Evolutionary conservation across 306 rosid genomes (phyloP).

Genomic region (Vigna mungo): DNA sequence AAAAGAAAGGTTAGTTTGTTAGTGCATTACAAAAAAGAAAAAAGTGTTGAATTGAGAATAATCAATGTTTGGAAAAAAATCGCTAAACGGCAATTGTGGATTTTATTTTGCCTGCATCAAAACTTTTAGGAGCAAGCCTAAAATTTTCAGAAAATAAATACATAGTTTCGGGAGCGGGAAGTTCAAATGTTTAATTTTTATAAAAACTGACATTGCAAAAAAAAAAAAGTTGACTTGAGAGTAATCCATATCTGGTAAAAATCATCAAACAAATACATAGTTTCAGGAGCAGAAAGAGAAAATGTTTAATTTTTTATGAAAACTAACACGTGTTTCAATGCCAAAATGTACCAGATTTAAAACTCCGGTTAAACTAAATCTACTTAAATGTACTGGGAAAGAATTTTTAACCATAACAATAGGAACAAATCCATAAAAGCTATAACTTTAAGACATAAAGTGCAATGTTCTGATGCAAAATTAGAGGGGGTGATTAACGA

Average conservation of each 20-base stretch:
- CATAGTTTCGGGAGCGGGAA: neutral
- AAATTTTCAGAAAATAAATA: neutral
- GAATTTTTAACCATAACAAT: neutral
- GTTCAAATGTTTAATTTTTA: neutral
- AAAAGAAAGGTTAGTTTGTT: constrained; percentile 45
- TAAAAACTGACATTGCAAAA: neutral
- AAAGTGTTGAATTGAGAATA: constrained; percentile 21
- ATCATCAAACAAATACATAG: neutral
- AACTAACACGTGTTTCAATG: constrained; percentile 14
- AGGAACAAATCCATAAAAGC: constrained; percentile 1
- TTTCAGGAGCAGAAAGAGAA: neutral
- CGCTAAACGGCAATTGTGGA: neutral
- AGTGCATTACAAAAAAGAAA: constrained; percentile 25
- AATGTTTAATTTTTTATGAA: neutral
- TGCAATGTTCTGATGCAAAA: neutral
- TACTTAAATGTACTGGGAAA: neutral
- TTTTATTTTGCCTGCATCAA: constrained; percentile 28
- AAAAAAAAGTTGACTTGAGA: constrained; percentile 21
- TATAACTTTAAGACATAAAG: neutral
- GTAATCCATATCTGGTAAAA: neutral
- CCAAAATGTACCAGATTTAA: constrained; percentile 1
- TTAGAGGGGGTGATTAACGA: neutral
- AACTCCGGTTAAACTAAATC: constrained; percentile 1
- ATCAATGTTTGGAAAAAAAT: neutral
- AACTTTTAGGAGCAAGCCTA: constrained; percentile 19